Base-by-base conservation (phyloP, 371 early-diverging fungal genomes). In the Parasitella parasitica region DNA sequence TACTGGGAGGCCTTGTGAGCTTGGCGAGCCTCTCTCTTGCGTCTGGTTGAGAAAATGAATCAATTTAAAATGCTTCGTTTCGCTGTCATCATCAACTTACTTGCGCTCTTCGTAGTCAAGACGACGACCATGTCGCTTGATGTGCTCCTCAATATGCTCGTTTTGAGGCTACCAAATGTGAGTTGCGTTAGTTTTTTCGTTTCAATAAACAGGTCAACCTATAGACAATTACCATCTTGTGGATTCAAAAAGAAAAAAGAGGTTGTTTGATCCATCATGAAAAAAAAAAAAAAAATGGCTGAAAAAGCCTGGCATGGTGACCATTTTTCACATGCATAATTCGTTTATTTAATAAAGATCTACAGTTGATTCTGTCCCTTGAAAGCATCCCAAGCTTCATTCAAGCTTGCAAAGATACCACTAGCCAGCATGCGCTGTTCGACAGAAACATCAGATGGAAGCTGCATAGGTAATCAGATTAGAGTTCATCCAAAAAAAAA, bases 71-170 rank as follows among this genome's bases (percentile, higher is more conserved):
- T 15, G 1, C 1, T 38, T 16, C 32, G 11, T 8, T 32, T 32
- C 11, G 4, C 6, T 30, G 4, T 8, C 4, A 30, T 36, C 4
- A 32, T 22, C 0, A 20, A 32, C 86, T 73, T 89, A 94, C 92
- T 92, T 94, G 77, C 94, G 90, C 85, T 97, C 97, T 61, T 91
- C 97, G 74, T 97, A 90, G 84, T 99, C 96, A 61, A 99, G 84
- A 61, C 95, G 89, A 63, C 98, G 93, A 71, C 99, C 99, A 86
- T 97, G 93, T 75, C 93, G 89, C 86, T 97, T 98, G 72, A 99
- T 97, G 67, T 94, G 84, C 78, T 97, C 94, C 86, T 99, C 99
- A 81, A 99, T 98, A 85, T 98, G 99, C 81, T 99, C 97, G 93
- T 99, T 98, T 89, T 99, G 99, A 68, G 99, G 98, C 99, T 89